Conservation (phyloP, 2,329 filamentous ascomycete species). For the Diaporthe humulicola region DNA sequence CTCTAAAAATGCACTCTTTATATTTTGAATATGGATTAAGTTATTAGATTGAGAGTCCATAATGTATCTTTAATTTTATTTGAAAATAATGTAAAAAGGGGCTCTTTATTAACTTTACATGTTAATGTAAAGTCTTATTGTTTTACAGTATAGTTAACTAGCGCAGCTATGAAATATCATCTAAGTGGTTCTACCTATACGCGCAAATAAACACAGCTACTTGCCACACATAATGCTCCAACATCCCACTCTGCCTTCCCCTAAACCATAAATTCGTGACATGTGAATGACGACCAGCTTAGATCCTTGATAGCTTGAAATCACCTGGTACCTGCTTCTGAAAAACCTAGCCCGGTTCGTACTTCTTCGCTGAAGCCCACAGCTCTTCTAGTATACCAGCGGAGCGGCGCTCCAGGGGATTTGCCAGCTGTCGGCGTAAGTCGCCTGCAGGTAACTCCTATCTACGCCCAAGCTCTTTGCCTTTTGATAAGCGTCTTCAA, state of each 20-base stretch:
- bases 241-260: background rate
- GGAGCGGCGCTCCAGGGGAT: slow-evolving; percentile 15
- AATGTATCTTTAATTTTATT: no score
- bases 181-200: no score
- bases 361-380: slow-evolving; percentile 1
- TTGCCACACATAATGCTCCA: background rate
- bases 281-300: background rate
- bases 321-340: slow-evolving; percentile 10
- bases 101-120: no score
- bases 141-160: no score
- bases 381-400: background rate
- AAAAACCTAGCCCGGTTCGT: slow-evolving; percentile 15
- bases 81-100: no score
- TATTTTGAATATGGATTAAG: no score
- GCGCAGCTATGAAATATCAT: no score
- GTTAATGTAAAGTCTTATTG: no score
- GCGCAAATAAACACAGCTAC: background rate
- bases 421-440: slow-evolving; percentile 15
- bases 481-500: background rate
- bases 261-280: background rate
- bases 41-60: no score
- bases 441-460: slow-evolving; percentile 1
- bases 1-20: no score
- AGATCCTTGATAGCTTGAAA: background rate
- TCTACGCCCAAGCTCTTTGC: background rate